Evolutionary conservation across 2,329 filamentous ascomycete genomes (phyloP).

Genomic region (Xylaria sp.): DNA sequence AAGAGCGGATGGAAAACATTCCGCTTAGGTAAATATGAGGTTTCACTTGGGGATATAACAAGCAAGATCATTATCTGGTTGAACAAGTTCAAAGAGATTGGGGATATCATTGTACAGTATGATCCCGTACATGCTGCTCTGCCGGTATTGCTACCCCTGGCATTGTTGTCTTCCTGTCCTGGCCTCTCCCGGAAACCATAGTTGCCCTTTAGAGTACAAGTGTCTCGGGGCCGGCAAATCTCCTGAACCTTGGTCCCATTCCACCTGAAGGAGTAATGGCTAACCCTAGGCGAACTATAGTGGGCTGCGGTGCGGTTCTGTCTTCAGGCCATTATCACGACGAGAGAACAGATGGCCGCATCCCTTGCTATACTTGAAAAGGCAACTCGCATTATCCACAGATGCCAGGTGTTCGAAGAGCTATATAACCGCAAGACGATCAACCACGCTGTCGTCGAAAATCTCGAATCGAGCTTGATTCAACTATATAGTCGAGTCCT

Average conservation of each 20-base stretch:
- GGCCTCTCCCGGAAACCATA: too few relatives aligned
- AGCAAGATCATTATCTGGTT: slow-evolving; percentile 9
- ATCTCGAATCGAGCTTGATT: slow-evolving; percentile 15
- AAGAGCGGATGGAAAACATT: background rate
- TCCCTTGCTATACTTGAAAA: slow-evolving; percentile 5
- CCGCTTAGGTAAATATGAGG: background rate
- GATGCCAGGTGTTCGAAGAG: slow-evolving; percentile 14
- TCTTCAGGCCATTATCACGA: background rate
- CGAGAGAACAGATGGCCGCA: slow-evolving; percentile 10
- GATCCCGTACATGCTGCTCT: slow-evolving; percentile 1
- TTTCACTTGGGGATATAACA: background rate
- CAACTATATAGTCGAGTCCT: slow-evolving; percentile 15
- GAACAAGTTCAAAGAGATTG: background rate
- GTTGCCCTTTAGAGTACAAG: too few relatives aligned
- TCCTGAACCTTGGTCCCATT: too few relatives aligned
- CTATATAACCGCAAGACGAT: slow-evolving; percentile 18
- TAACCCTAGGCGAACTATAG: too few relatives aligned
- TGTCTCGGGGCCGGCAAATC: too few relatives aligned
- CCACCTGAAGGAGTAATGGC: too few relatives aligned
- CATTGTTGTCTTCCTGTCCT: too few relatives aligned
- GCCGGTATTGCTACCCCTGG: too few relatives aligned
- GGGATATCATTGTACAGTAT: background rate
- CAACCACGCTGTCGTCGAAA: background rate
- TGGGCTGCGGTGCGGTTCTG: background rate
- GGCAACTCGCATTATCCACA: slow-evolving; percentile 12